phyloP scores from a whole-genome alignment of 2,329 filamentous ascomycete genomes.

The Talaromyces islandicus region DNA sequence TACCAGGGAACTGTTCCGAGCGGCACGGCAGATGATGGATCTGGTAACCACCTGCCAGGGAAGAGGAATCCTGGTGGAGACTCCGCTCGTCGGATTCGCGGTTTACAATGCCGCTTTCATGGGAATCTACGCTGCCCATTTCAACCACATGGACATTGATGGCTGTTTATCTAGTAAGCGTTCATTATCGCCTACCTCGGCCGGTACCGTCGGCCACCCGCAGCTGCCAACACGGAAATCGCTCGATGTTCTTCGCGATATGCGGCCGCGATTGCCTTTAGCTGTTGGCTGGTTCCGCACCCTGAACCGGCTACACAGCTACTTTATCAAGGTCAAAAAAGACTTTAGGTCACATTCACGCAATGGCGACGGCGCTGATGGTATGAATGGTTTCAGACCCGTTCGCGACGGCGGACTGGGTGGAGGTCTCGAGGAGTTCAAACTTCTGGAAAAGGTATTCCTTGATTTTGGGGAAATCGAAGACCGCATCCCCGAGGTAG shows the following conservation, averaged over 20 bases:
- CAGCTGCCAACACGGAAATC: constrained; percentile 30
- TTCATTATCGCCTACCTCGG: constrained; percentile 14
- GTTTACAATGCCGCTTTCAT: constrained; percentile 49
- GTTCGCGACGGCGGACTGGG: constrained; percentile 27
- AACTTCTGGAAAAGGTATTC: constrained; percentile 36
- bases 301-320: constrained; percentile 35
- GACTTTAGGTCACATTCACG: constrained; percentile 32
- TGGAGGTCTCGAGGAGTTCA: constrained; percentile 33
- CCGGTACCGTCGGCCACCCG: constrained; percentile 22
- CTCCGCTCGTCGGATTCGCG: constrained; percentile 50
- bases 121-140: constrained; percentile 49
- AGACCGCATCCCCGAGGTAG: constrained; percentile 31
- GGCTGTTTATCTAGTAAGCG: constrained; percentile 37
- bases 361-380: constrained; percentile 21
- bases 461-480: constrained; percentile 34
- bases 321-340: constrained; percentile 34
- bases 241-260: constrained; percentile 35
- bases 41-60: constrained; percentile 47
- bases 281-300: constrained; percentile 40
- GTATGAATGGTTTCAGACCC: constrained; percentile 23
- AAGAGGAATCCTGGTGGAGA: constrained; percentile 47
- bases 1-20: constrained; percentile 44
- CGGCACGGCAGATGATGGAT: constrained; percentile 49
- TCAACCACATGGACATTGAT: constrained; percentile 51
- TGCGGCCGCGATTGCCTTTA: constrained; percentile 36